Evolutionary conservation across 331 rosid species (phyloP), one percentile per base, ranked within the genome.

Genomic region (Rosa hybrid): DNA sequence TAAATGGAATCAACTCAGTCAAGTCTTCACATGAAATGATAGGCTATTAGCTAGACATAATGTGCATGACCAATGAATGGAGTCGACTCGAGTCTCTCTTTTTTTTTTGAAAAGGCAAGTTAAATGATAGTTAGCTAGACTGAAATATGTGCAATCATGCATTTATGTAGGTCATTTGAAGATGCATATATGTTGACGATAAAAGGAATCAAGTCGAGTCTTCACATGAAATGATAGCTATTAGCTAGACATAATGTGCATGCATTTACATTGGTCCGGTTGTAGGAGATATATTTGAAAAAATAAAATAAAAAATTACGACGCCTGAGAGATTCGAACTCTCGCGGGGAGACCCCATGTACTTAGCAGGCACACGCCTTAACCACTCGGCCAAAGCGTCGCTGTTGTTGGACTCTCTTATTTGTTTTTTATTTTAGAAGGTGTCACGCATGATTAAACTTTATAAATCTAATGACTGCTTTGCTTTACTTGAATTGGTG

Each of bases 281-380:
- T 34, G 39, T 34, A 3, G 39, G 39, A 34, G 39, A 34, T 53
- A 42, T 17, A 2, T 53, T 0, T 18, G 23, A n/a, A 60, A 63
- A 16, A 0, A 12, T n/a, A 14, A 30, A 62, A 1, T 2, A 63
- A 12, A 30, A 41, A 9, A 0, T 6, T 0, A 18, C 80, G 74
- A 30, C 91, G 95, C 91, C 94, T 89, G 95, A 87, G 95, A 90
- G 96, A 92, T 92, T 92, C 92, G 94, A 90, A 90, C 91, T 92
- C 90, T 84, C 92, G 93, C 98, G 97, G 97, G 97, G 92, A 91
- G 84, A 84, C 86, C 87, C 90, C 90, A 78, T 84, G 83, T 84
- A 86, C 88, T 89, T 90, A 92, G 97, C 98, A 90, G 97, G 98
- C 99, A 95, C 98, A 91, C 96, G 97, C 95, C 94, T 94, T 91